Percentiles rank a stretch among this genome's conserved stretches.
Conservation (phyloP, 306 rosid species). For the Vigna hirtella region DNA sequence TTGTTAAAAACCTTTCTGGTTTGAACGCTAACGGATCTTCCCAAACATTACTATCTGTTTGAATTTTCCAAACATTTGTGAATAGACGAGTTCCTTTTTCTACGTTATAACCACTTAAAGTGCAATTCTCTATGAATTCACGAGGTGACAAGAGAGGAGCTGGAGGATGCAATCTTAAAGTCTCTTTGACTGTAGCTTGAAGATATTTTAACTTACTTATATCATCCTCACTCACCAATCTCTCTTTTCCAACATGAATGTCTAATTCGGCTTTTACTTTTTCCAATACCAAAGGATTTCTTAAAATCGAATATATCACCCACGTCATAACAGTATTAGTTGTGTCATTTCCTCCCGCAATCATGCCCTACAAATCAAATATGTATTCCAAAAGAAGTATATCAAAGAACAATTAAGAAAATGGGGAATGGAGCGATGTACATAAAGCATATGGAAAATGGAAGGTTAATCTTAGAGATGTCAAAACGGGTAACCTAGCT, state of each 20-base stretch:
- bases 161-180: background rate
- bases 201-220: constrained; percentile 9
- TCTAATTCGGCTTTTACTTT: background rate
- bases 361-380: too few relatives aligned
- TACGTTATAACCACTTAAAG: background rate
- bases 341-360: too few relatives aligned
- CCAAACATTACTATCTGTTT: background rate
- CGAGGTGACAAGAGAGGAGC: background rate
- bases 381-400: too few relatives aligned
- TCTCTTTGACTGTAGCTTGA: background rate
- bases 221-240: constrained; percentile 6
- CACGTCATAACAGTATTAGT: too few relatives aligned
- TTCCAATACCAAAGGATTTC: background rate
- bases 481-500: too few relatives aligned
- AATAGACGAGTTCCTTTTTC: background rate
- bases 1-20: constrained; percentile 45
- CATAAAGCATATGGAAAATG: too few relatives aligned
- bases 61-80: background rate
- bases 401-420: too few relatives aligned
- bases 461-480: too few relatives aligned
- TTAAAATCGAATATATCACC: too few relatives aligned
- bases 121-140: background rate
- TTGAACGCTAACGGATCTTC: background rate
- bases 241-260: constrained; percentile 15
- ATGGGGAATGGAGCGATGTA: too few relatives aligned